Evolutionary conservation across 1,284 basidiomycete genomes (phyloP).

Genomic region (Somion occarium): DNA sequence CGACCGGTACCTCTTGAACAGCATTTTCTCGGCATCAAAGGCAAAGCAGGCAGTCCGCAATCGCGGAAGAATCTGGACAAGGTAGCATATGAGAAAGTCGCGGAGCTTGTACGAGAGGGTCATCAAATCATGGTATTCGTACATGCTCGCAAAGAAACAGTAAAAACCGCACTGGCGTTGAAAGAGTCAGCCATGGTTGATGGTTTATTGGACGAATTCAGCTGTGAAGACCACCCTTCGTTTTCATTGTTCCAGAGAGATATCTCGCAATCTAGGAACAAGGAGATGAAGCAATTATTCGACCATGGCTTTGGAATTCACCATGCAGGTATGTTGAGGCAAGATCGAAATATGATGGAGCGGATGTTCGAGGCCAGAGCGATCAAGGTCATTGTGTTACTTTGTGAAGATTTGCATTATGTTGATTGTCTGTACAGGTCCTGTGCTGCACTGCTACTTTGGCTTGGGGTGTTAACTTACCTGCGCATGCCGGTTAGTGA

Average conservation of each 20-base stretch:
- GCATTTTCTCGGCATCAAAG: conserved; percentile 94
- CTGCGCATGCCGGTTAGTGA: conserved; percentile 85
- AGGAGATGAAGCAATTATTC: conserved; percentile 96
- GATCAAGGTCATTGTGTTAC: conserved; percentile 66
- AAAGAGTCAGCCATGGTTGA: conserved; percentile 79
- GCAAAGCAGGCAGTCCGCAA: conserved; percentile 76
- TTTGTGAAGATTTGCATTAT: conserved; percentile 7
- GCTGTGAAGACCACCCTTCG: conserved; percentile 74
- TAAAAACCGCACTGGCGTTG: conserved; percentile 86
- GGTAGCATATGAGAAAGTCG: conserved; percentile 89
- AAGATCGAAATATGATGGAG: conserved; percentile 95
- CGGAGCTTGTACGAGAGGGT: conserved; percentile 77
- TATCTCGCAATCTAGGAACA: conserved; percentile 81
- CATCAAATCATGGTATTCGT: conserved; percentile 99
- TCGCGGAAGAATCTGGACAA: conserved; percentile 88
- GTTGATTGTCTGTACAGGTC: conserved; percentile 51
- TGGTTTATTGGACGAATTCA: conserved; percentile 74
- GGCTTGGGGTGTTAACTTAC: conserved; percentile 99
- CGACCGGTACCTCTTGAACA: conserved; percentile 96
- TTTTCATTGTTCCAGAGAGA: conserved; percentile 76
- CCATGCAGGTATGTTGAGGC: conserved; percentile 96
- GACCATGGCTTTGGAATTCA: conserved; percentile 96
- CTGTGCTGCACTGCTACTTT: conserved; percentile 98
- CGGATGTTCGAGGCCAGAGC: conserved; percentile 87
- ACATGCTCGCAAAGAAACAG: conserved; percentile 97